These are phyloP conservation scores for Eucalyptus virginea DNA, from an alignment of 345 rosid species.

Conservation along the genomic window DNA sequence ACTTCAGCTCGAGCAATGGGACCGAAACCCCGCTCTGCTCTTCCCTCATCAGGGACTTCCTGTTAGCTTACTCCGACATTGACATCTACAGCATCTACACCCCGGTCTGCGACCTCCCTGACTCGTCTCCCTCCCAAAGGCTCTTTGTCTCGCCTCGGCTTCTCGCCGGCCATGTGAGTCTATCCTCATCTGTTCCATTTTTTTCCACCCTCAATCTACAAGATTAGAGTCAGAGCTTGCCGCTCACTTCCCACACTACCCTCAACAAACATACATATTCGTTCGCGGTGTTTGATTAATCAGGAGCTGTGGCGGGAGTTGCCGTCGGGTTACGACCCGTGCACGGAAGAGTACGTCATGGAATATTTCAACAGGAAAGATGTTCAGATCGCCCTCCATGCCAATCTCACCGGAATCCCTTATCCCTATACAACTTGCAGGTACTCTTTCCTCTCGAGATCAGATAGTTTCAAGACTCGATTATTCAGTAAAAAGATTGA, in stretches of 20 bases:
- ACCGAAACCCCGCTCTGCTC: not conserved
- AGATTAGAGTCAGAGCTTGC: not conserved
- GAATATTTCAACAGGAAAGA: slow-evolving; percentile 51
- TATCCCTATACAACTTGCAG: slow-evolving; percentile 66
- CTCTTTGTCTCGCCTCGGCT: not conserved
- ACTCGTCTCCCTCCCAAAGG: not conserved
- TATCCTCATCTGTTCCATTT: not conserved
- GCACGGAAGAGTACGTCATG: slow-evolving; percentile 38
- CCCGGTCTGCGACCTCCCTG: slow-evolving; percentile 31
- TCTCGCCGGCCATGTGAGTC: not conserved
- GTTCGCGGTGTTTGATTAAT: not conserved
- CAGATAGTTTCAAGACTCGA: not conserved
- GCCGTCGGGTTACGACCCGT: slow-evolving; percentile 73
- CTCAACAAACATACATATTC: not conserved
- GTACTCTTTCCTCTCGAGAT: not conserved
- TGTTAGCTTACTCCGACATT: slow-evolving; percentile 32
- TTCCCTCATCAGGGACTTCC: slow-evolving; percentile 6
- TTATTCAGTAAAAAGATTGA: not conserved
- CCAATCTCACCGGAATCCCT: slow-evolving; percentile 46
- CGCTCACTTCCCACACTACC: not conserved
- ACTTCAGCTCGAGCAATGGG: slow-evolving; percentile 7
- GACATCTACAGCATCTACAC: slow-evolving; percentile 63
- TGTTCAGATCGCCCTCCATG: slow-evolving; percentile 66
- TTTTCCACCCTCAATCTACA: not conserved
- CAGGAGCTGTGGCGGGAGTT: slow-evolving; percentile 38